Evolutionary conservation across 306 rosid species (phyloP).

Genomic region (Bauhinia variegata): DNA sequence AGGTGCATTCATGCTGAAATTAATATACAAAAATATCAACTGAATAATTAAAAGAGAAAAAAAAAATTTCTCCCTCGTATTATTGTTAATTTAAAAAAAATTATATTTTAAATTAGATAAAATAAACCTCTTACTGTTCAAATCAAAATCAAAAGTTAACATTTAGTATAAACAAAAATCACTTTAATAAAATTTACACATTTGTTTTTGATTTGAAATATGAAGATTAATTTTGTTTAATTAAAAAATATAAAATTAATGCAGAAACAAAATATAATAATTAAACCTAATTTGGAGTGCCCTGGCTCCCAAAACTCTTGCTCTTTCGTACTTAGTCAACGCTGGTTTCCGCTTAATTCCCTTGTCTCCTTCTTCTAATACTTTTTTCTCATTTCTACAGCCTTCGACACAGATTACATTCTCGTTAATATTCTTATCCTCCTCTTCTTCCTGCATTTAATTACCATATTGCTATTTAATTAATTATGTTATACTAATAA

Average conservation of each 20-base stretch:
- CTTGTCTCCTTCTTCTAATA: background rate
- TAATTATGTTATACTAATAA: background rate
- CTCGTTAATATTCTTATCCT: background rate
- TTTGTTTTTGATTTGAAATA: no score
- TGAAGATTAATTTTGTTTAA: no score
- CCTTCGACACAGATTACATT: background rate
- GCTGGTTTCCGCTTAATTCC: background rate
- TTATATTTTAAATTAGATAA: no score
- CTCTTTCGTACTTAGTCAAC: slow-evolving; percentile 3
- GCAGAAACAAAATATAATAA: background rate
- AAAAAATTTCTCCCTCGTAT: no score
- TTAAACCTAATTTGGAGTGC: background rate
- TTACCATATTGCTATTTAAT: background rate
- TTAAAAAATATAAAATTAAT: no score
- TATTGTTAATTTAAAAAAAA: no score
- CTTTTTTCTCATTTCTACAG: background rate
- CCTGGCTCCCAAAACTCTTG: background rate
- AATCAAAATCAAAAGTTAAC: background rate
- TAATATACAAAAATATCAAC: no score
- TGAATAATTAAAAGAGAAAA: no score
- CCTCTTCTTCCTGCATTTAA: background rate
- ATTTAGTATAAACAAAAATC: background rate
- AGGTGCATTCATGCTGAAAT: slow-evolving; percentile 4
- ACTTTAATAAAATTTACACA: background rate
- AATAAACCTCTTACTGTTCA: background rate